phyloP scores from a whole-genome alignment of 2,329 filamentous ascomycete species.

The Pezicula radicicola region DNA sequence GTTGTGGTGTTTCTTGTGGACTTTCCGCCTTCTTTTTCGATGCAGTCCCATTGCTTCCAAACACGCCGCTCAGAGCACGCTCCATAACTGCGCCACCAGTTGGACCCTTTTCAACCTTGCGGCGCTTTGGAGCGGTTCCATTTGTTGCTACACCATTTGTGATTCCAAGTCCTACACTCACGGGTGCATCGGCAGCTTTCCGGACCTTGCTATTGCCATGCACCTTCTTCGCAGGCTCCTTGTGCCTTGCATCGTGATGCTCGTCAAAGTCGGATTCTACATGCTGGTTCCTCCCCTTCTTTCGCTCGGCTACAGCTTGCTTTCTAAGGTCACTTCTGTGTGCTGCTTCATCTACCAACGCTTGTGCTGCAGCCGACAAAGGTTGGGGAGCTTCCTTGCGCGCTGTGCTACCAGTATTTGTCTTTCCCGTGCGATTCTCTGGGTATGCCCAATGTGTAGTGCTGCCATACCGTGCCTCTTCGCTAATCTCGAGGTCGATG shows the following conservation, averaged over 20 bases:
- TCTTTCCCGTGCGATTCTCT: constrained; percentile 67
- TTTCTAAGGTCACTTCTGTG: constrained; percentile 81
- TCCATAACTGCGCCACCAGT: constrained; percentile 56
- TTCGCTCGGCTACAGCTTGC: constrained; percentile 75
- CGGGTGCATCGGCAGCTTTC: constrained; percentile 53
- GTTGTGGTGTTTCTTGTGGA: constrained; percentile 65
- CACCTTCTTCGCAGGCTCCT: constrained; percentile 54
- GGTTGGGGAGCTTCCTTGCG: constrained; percentile 75
- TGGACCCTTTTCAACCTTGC: constrained; percentile 72
- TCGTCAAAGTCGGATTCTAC: constrained; percentile 82
- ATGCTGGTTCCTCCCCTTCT: constrained; percentile 56
- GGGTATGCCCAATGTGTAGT: constrained; percentile 94
- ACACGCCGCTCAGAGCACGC: constrained; percentile 61
- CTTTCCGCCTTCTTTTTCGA: constrained; percentile 60
- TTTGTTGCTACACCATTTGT: constrained; percentile 50
- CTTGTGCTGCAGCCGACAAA: constrained; percentile 65
- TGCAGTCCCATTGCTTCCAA: constrained; percentile 41
- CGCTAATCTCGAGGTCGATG: constrained; percentile 85
- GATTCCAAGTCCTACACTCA: constrained; percentile 62
- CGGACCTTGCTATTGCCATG: constrained; percentile 58
- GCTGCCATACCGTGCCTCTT: constrained; percentile 91
- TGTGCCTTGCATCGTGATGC: constrained; percentile 41
- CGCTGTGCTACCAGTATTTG: constrained; percentile 67
- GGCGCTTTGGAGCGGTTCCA: constrained; percentile 63
- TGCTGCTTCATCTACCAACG: constrained; percentile 79